Evolutionary conservation across 192 early-diverging fungal species (phyloP).

Genomic region (Backusella psychrophila): DNA sequence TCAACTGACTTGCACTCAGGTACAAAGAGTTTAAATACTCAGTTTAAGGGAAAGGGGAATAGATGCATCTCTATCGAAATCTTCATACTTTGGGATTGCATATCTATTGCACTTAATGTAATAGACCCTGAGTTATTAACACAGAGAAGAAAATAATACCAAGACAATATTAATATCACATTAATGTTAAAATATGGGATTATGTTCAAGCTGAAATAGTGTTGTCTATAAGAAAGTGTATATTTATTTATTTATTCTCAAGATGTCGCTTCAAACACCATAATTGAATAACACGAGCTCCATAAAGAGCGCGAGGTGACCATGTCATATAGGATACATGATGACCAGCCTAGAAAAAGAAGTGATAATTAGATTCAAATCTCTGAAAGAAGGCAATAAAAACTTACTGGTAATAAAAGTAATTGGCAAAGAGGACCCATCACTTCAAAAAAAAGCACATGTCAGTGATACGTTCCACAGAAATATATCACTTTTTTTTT

Average conservation of each 20-base stretch:
- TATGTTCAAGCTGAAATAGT: neutral
- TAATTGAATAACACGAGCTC: conserved; percentile 3
- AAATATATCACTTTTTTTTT: neutral
- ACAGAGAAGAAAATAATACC: neutral
- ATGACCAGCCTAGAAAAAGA: neutral
- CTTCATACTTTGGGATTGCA: neutral
- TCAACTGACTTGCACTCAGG: neutral
- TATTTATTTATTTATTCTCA: conserved; percentile 1
- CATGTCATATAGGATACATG: conserved; percentile 3
- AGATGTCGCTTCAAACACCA: neutral
- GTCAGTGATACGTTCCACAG: neutral
- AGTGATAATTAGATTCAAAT: neutral
- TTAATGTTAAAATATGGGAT: neutral
- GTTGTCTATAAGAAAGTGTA: neutral
- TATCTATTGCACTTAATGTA: neutral
- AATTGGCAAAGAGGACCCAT: neutral
- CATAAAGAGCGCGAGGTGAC: conserved; percentile 7
- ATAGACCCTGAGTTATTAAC: neutral
- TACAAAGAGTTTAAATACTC: neutral
- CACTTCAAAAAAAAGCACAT: neutral
- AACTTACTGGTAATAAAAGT: neutral
- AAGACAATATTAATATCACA: neutral
- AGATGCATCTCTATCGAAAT: neutral
- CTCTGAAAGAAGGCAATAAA: neutral
- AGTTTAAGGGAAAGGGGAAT: neutral